phyloP scores from a whole-genome alignment of 345 rosid species.

The Draba incana region DNA sequence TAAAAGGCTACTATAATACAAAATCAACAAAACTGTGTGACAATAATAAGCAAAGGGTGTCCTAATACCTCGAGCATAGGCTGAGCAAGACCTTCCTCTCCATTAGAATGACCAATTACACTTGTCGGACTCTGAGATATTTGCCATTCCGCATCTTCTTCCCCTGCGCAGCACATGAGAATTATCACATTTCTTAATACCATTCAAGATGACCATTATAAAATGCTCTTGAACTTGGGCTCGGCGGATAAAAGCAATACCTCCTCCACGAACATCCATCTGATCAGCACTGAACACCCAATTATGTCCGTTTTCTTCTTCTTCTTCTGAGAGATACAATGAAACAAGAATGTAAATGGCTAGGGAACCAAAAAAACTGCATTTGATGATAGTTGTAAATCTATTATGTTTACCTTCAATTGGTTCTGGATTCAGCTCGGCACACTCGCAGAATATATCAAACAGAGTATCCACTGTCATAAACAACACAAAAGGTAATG shows the following conservation, averaged over 20 bases:
- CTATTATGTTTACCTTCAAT: constrained; percentile 56
- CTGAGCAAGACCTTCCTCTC: constrained; percentile 66
- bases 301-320: constrained; percentile 57
- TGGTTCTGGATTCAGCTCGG: constrained; percentile 94
- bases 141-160: constrained; percentile 59
- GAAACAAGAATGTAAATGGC: constrained; percentile 5
- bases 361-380: background rate
- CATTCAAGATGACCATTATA: background rate
- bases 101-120: constrained; percentile 84
- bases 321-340: constrained; percentile 40
- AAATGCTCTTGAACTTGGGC: background rate
- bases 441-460: constrained; percentile 84
- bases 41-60: too few relatives aligned
- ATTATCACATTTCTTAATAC: background rate
- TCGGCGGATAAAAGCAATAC: constrained; percentile 36
- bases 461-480: constrained; percentile 81
- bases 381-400: too few relatives aligned
- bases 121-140: constrained; percentile 54
- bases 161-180: constrained; percentile 39
- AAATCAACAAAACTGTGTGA: too few relatives aligned
- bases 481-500: constrained; percentile 27
- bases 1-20: background rate
- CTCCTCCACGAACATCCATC: constrained; percentile 53
- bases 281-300: constrained; percentile 92
- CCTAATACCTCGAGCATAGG: constrained; percentile 86